Conservation (phyloP, 208 protist species). For the Vickermania ingenoplastis region DNA sequence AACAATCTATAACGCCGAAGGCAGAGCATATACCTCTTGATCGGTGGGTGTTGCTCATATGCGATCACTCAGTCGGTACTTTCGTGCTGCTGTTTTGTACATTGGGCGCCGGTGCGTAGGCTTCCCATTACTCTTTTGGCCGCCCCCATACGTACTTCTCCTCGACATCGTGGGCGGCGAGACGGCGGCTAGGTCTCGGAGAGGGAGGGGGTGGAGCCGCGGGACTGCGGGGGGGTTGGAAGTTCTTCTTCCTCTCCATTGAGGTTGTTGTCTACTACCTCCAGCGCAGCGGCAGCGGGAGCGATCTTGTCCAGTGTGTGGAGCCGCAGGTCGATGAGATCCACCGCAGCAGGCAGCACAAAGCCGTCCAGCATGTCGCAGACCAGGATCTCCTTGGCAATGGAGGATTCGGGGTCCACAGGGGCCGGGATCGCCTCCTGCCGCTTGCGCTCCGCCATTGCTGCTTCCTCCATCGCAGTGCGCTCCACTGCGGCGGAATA, state of each 20-base stretch:
- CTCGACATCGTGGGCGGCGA: too few relatives aligned
- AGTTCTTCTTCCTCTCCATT: not conserved
- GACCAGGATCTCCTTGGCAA: conserved; percentile 30
- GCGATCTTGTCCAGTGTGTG: conserved; percentile 39
- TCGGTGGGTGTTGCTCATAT: too few relatives aligned
- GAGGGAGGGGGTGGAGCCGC: not conserved
- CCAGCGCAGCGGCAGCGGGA: conserved; percentile 27
- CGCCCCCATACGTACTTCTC: too few relatives aligned
- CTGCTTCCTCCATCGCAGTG: conserved; percentile 61
- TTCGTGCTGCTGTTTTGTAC: too few relatives aligned
- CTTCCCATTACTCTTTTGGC: too few relatives aligned
- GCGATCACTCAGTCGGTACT: too few relatives aligned
- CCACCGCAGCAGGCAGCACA: conserved; percentile 55
- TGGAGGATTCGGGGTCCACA: conserved; percentile 10
- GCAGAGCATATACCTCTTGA: too few relatives aligned
- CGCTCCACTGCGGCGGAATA: conserved; percentile 25
- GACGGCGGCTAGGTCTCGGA: too few relatives aligned
- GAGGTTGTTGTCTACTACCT: conserved; percentile 9
- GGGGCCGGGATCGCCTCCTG: conserved; percentile 25
- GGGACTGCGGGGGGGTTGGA: not conserved
- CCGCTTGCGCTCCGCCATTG: conserved; percentile 32
- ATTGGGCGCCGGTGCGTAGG: too few relatives aligned
- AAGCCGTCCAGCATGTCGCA: conserved; percentile 79
- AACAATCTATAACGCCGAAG: too few relatives aligned
- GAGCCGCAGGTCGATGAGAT: conserved; percentile 27